phyloP scores from a whole-genome alignment of 2,329 filamentous ascomycete species.

The Emydomyces testavorans region DNA sequence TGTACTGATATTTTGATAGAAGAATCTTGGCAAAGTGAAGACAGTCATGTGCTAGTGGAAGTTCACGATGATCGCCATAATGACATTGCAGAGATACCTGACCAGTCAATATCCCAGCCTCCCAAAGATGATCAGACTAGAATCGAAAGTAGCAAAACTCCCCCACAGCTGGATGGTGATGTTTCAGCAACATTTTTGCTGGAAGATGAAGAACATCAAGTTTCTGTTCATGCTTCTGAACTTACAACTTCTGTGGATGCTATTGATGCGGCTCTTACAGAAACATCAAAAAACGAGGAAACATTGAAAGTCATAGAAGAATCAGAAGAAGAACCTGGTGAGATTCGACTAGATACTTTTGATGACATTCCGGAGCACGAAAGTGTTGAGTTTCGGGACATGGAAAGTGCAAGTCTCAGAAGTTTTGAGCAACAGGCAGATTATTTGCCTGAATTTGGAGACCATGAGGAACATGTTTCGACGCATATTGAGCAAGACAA shows the following conservation, averaged over 20 bases:
- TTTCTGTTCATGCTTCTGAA: not conserved
- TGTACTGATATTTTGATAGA: not conserved
- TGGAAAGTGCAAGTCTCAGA: not conserved
- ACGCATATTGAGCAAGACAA: slow-evolving; percentile 12
- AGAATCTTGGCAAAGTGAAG: not conserved
- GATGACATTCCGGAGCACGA: not conserved
- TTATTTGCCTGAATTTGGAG: not conserved
- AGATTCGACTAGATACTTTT: not conserved
- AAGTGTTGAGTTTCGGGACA: too few relatives aligned
- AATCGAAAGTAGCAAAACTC: slow-evolving; percentile 3
- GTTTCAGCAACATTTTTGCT: not conserved
- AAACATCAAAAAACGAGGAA: not conserved
- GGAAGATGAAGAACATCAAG: not conserved
- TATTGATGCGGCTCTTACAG: not conserved
- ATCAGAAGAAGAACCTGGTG: not conserved
- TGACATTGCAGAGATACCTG: not conserved
- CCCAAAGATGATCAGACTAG: not conserved
- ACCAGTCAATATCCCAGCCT: not conserved
- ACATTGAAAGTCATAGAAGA: not conserved
- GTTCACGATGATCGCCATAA: not conserved
- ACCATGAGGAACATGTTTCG: not conserved
- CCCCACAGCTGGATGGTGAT: not conserved
- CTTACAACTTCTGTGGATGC: not conserved
- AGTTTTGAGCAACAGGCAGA: not conserved
- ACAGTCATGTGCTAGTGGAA: not conserved